Percentiles rank a stretch among this genome's conserved stretches.
Conservation (phyloP, 192 early-diverging fungal species). For the Paraglomus occultum region DNA sequence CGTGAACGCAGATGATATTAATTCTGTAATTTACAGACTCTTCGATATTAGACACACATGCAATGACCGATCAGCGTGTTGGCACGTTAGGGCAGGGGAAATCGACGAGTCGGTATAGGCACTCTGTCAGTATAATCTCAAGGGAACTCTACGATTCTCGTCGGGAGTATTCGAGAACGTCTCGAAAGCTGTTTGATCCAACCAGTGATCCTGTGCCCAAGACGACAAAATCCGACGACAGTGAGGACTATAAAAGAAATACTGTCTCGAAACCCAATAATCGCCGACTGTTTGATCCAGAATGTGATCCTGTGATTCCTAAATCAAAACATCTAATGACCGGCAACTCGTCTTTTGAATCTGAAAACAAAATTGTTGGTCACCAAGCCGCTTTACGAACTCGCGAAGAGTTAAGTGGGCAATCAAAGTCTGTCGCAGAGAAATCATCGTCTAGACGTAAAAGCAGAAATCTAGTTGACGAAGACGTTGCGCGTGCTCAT, state of each 20-base stretch:
- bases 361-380: neutral
- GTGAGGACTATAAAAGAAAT: slow-evolving; percentile 17
- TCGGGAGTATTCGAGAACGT: no score
- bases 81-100: no score
- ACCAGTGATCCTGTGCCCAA: neutral
- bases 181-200: no score
- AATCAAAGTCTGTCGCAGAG: neutral
- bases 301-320: slow-evolving; percentile 3
- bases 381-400: neutral
- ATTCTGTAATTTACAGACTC: no score
- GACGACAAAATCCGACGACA: neutral
- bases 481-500: neutral
- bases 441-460: neutral
- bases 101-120: no score
- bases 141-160: no score
- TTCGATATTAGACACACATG: no score
- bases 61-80: no score
- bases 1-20: no score
- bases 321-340: neutral
- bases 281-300: slow-evolving; percentile 8
- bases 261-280: neutral
- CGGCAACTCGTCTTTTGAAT: neutral
- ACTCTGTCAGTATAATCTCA: no score
- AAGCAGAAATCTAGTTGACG: neutral
- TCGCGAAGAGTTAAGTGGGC: neutral